These are phyloP conservation scores for Dipodascopsis uninucleata DNA, from an alignment of 805 yeast genomes.

Conservation along the genomic window DNA sequence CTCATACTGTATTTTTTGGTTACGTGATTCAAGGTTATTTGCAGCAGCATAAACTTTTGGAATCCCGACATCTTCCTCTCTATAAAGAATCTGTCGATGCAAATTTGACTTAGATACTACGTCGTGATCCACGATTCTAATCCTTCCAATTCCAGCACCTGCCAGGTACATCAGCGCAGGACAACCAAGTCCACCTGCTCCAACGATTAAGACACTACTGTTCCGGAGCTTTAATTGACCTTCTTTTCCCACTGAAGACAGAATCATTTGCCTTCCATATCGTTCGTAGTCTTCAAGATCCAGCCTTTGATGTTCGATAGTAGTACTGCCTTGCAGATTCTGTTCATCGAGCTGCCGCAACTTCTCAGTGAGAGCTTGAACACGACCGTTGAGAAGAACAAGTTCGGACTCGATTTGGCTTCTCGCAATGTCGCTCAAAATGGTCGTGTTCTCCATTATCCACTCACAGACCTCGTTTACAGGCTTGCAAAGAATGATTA, in stretches of 20 bases:
- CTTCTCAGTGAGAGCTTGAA: too few species aligned
- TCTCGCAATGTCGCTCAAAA: too few species aligned
- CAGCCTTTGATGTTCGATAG: too few species aligned
- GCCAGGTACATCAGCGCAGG: slow-evolving; percentile 82
- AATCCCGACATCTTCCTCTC: slow-evolving; percentile 60
- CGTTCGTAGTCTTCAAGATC: slow-evolving; percentile 65
- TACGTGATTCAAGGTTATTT: slow-evolving; percentile 39
- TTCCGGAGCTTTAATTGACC: slow-evolving; percentile 58
- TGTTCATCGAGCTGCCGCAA: too few species aligned
- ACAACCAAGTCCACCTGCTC: slow-evolving; percentile 96
- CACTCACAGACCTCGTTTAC: too few species aligned
- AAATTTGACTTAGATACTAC: slow-evolving; percentile 77
- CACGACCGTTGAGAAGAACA: too few species aligned
- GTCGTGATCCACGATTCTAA: slow-evolving; percentile 89
- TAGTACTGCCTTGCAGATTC: too few species aligned
- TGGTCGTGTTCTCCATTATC: too few species aligned
- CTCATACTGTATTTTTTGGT: slow-evolving; percentile 60
- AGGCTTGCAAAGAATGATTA: too few species aligned
- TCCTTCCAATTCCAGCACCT: slow-evolving; percentile 76
- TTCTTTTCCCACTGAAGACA: slow-evolving; percentile 62
- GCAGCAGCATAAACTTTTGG: slow-evolving; percentile 76
- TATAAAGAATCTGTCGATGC: slow-evolving; percentile 85
- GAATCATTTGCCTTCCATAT: slow-evolving; percentile 94
- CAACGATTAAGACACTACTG: slow-evolving; percentile 69
- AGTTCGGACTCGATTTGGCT: too few species aligned